Conservation (phyloP, 2,329 filamentous ascomycete genomes). For the Colletotrichum navitas region DNA sequence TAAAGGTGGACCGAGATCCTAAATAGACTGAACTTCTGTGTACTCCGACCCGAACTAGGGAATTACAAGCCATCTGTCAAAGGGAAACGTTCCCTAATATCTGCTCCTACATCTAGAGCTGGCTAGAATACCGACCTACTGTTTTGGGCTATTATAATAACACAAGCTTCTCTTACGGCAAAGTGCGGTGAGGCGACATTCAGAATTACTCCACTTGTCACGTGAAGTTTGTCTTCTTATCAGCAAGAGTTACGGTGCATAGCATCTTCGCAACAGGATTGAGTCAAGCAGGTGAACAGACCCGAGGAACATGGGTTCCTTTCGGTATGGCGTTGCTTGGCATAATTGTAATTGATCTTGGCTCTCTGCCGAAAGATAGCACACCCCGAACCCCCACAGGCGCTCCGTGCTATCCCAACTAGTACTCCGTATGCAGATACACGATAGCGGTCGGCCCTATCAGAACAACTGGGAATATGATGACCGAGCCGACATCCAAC, state of each 20-base stretch:
- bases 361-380: neutral
- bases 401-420: too few relatives aligned
- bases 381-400: neutral
- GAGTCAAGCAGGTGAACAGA: neutral
- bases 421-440: too few relatives aligned
- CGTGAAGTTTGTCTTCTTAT: neutral
- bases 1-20: neutral
- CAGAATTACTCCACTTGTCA: neutral
- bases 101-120: too few relatives aligned
- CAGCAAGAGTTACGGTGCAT: neutral
- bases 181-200: too few relatives aligned
- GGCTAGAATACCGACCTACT: too few relatives aligned
- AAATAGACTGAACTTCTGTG: neutral
- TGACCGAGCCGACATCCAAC: neutral
- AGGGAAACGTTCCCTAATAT: neutral
- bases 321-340: neutral
- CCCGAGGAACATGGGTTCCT: neutral
- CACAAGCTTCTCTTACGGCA: neutral
- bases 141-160: too few relatives aligned
- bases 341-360: neutral
- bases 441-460: neutral
- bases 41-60: too few relatives aligned
- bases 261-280: neutral
- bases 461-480: neutral
- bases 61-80: neutral